A percentile compares a stretch with the other conserved stretches of the same genome.
phyloP scores from a whole-genome alignment of 495 filamentous ascomycete genomes.

The Aspergillus sparsus region DNA sequence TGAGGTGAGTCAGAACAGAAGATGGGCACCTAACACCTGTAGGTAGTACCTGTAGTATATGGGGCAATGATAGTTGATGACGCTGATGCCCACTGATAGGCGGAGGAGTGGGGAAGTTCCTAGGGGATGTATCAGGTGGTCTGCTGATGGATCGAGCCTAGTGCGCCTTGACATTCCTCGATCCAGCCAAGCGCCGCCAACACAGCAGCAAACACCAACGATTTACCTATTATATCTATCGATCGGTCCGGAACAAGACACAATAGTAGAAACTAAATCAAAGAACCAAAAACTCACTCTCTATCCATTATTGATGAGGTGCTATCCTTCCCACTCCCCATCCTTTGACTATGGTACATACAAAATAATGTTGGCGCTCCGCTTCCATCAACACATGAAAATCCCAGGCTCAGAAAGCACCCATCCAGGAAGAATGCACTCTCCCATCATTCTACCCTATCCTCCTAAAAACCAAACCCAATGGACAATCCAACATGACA shows the following conservation, averaged over 20 bases:
- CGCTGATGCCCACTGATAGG: slow-evolving; percentile 25
- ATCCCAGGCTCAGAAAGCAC: background rate
- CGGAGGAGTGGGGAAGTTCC: slow-evolving; percentile 25
- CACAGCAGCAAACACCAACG: background rate
- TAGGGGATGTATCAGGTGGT: slow-evolving; percentile 20
- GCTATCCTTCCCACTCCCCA: slow-evolving; percentile 5
- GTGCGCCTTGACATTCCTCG: background rate
- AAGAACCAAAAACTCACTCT: slow-evolving; percentile 9
- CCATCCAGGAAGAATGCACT: background rate
- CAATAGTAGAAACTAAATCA: background rate
- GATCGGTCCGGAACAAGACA: too few species aligned
- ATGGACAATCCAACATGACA: background rate
- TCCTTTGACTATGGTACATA: slow-evolving; percentile 29
- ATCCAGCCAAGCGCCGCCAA: background rate
- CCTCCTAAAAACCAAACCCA: slow-evolving; percentile 24
- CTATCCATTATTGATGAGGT: slow-evolving; percentile 14
- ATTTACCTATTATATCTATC: background rate
- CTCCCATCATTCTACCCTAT: slow-evolving; percentile 1
- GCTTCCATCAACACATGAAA: slow-evolving; percentile 1
- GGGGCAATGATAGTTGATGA: slow-evolving; percentile 17
- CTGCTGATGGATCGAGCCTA: background rate
- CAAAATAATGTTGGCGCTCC: slow-evolving; percentile 2
- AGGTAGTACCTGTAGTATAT: slow-evolving; percentile 16
- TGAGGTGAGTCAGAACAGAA: slow-evolving; percentile 5
- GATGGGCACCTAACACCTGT: background rate